Base-by-base conservation (phyloP, 306 rosid species). In the Dalbergia cultrata region DNA sequence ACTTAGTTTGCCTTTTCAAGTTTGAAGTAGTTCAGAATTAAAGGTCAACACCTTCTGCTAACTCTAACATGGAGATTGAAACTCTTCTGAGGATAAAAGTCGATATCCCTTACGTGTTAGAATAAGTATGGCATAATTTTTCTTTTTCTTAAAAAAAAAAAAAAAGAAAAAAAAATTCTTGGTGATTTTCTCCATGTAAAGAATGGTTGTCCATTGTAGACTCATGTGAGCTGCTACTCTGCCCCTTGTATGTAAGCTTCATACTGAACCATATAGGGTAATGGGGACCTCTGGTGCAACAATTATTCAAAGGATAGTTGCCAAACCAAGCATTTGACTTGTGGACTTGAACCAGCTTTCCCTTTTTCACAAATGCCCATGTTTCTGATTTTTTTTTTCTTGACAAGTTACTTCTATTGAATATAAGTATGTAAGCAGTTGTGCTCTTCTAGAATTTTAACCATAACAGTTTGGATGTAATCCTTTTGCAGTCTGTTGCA, bases 401-500 rank as follows among this genome's bases (percentile, higher is more conserved):
- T 10, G 49, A 65, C 68, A 47, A 44, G 57, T 76, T n/a, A 78
- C 64, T 68, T 72, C n/a, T 67, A 8, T 43, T 47, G 57, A 67
- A 22, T 21, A 62, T 22, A 75, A 75, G 22, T 47, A 50, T 34
- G 47, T 22, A 65, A 75, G 44, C 50, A 58, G 60, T 67, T 56
- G 3, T 69, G n/a, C 43, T 77, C 19, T 53, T 52, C 43, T 64
- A 43, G 70, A 72, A 73, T 75, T 72, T 21, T 72, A 19, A 54
- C 58, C 11, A 35, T 61, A 72, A 67, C 77, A 45, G 43, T 43
- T 66, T 70, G 70, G 34, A 65, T 60, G 44, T 69, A 52, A 81
- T 49, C 39, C 62, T 14, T 43, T 82, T 88, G 85, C 88, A 88
- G 92, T 87, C 94, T 52, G 80, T 88, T 74, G 79, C 93, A 60